Evolutionary conservation across 2,329 filamentous ascomycete species (phyloP).

Genomic region (Aspergillus japonicus): DNA sequence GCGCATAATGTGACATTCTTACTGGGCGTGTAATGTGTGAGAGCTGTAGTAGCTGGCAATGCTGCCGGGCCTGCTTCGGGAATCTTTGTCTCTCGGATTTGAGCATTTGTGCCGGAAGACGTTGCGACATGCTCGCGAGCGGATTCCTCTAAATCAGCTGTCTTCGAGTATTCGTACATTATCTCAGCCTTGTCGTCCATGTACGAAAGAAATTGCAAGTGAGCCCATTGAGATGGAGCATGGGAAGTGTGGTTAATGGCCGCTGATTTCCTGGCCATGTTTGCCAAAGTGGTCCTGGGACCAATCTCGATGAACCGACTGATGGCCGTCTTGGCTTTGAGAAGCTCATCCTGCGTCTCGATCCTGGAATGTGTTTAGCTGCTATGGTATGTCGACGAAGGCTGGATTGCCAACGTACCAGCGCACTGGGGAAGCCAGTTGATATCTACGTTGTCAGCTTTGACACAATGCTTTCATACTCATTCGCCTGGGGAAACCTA

Average conservation of each 20-base stretch:
- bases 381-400: background rate
- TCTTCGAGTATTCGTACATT: constrained; percentile 11
- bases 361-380: constrained; percentile 29
- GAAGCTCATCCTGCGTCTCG: constrained; percentile 40
- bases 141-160: background rate
- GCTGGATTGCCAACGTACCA: constrained; percentile 14
- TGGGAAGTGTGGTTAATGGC: constrained; percentile 21
- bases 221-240: constrained; percentile 20
- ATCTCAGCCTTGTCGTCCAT: constrained; percentile 16
- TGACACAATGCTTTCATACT: background rate
- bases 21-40: background rate
- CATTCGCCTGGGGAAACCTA: constrained; percentile 14
- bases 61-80: background rate
- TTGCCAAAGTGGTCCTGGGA: constrained; percentile 35
- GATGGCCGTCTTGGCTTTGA: constrained; percentile 23
- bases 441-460: constrained; percentile 22
- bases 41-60: constrained; percentile 3
- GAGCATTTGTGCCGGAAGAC: background rate
- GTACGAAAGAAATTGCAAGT: constrained; percentile 27
- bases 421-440: constrained; percentile 28
- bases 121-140: background rate
- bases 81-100: background rate
- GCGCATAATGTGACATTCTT: constrained; percentile 11
- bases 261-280: constrained; percentile 41
- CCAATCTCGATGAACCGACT: constrained; percentile 42